Evolutionary conservation across 1,284 basidiomycete genomes (phyloP), one percentile per base, ranked within the genome.

Genomic region (Neolentinus lepideus): DNA sequence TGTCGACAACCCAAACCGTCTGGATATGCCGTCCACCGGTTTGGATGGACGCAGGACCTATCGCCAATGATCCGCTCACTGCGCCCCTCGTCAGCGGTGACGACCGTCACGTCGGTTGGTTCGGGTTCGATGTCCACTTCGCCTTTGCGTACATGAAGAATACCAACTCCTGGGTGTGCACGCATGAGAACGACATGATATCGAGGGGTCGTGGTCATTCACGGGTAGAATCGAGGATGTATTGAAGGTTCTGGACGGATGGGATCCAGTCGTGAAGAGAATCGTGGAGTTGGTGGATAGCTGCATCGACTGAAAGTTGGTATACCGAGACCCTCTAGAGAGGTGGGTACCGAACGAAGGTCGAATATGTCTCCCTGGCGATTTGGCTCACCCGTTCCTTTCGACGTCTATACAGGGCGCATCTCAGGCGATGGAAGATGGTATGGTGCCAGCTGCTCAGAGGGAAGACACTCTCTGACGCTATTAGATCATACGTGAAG

Each of bases 301-400:
- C 33, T 61, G 60, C 47, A 56, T 63, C 1, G 60, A 62, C 55
- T 57, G 59, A 60, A 64, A 64, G 45, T 59, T 64, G 21, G 59
- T 64, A 4, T 59, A 56, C 52, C 62, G 61, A 27, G 61, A 62
- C 26, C 62, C 62, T 11, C 56, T 62, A 0, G 60, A 58, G 29
- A 58, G 24, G 3, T 50, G 47, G 47, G 47, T 50, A 25, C 25
- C 47, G 47, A 50, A 50, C 8, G 24, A 4, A 12, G 47, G 24
- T 4, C 47, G 47, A 11, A 50, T 29, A 8, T 50, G 47, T 29
- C 47, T 50, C 47, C 47, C 25, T 8, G 47, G 47, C 47, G 47
- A 50, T 21, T 50, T 21, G 22, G 47, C 47, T 3, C 47, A 50
- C 47, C 47, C 47, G 24, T 50, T 50, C 47, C 47, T 50, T 3